Base-by-base conservation (phyloP, 2,329 filamentous ascomycete genomes). In the Trichoderma gracile region DNA sequence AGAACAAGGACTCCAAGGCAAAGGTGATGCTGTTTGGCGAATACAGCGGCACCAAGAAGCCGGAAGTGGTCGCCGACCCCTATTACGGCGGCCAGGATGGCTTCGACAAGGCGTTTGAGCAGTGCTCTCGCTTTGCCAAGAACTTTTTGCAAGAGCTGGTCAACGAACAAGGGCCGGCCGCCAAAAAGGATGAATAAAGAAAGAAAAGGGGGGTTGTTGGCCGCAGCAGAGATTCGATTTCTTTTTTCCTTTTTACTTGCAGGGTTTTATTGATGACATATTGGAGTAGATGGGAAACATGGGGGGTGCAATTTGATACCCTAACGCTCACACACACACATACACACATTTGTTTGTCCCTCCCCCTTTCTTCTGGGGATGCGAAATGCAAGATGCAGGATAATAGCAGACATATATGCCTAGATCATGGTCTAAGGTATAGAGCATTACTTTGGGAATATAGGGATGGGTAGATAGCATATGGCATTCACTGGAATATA, bases 81-180 rank as follows among this genome's bases (percentile, higher is more conserved):
- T 99, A 98, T 78, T 98, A 98, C 76, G 93, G 92, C n/a, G 92
- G 86, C 14, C 79, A 81, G 4, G 85, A 91, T 69, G 93, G 92
- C 2, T 98, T 98, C 73, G 86, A 90, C 71, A 86, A 84, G 72
- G 92, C 93, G n/a, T 98, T 90, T 77, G 87, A 94, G 78, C 93
- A 97, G 81, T 89, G 89, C 67, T 79, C 82, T 66, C 82, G 89
- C 67, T 97, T 96, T 74, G 89, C 90, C 2, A 84, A 82, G 73
- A 92, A 90, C 63, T 93, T 97, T 71, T 71, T 97, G 68, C 81
- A 83, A 71, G 82, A 88, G 52, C 79, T 86, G 30, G 59, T 76
- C 14, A 75, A 68, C 27, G 56, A 63, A 25, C n/a, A 54, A 40
- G 12, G 14, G 38, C 6, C 25, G 59, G 55, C 53, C 4, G 55